Conservation (phyloP, 2,329 filamentous ascomycete genomes). For the Rhexocercosporidium sp. region DNA sequence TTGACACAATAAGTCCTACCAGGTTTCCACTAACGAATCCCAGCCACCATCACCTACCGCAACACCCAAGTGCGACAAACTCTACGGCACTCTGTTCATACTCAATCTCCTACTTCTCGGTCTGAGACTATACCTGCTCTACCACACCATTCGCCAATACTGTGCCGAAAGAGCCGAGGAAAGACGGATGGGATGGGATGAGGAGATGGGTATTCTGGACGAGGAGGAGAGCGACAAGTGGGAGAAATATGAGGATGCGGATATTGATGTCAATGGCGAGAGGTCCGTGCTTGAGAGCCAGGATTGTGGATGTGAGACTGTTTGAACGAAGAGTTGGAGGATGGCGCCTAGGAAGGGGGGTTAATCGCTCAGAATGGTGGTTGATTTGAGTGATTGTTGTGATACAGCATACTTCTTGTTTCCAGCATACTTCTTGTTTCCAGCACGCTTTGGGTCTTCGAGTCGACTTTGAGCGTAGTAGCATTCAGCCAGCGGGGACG, state of each 20-base stretch:
- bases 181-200: neutral
- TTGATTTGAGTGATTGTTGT: neutral
- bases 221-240: neutral
- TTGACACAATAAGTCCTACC: too few species aligned
- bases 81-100: neutral
- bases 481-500: neutral
- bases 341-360: neutral
- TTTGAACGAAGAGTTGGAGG: too few species aligned
- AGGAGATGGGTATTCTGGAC: neutral
- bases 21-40: too few species aligned
- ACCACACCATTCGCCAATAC: neutral
- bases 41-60: neutral
- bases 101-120: neutral
- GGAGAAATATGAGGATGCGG: neutral
- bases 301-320: neutral
- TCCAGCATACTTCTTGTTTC: neutral
- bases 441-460: neutral
- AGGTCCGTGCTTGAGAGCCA: neutral
- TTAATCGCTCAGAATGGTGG: neutral
- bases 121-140: neutral
- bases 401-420: neutral
- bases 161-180: neutral
- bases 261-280: neutral
- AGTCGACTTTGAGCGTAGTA: neutral
- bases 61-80: neutral